These are phyloP conservation scores for Fusarium drepaniforme DNA, from an alignment of 2,329 filamentous ascomycete genomes.

Conservation along the genomic window DNA sequence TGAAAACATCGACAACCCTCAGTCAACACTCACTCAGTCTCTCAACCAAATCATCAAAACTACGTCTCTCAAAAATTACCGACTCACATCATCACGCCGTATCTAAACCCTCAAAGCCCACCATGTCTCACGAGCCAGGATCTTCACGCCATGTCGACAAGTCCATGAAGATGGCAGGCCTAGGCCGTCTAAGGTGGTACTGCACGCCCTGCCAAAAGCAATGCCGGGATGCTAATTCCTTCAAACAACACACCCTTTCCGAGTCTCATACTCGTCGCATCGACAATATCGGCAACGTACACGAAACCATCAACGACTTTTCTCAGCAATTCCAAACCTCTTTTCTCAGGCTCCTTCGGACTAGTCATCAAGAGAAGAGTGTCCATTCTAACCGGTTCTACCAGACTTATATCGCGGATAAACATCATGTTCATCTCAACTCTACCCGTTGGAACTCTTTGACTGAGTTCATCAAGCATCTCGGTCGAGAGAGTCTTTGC, in stretches of 20 bases:
- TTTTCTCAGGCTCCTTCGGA: background rate
- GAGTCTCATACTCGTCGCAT: background rate
- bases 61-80: background rate
- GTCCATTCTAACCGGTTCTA: background rate
- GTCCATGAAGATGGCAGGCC: background rate
- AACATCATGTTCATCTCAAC: background rate
- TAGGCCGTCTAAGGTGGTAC: background rate
- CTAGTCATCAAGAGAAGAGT: background rate
- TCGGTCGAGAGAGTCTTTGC: background rate
- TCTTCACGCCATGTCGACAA: background rate
- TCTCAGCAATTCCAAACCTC: background rate
- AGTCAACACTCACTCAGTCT: background rate
- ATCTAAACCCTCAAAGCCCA: background rate
- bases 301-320: background rate
- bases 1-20: background rate
- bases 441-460: background rate
- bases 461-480: background rate
- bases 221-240: background rate
- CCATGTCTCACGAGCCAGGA: background rate
- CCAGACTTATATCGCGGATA: background rate
- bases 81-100: background rate
- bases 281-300: background rate
- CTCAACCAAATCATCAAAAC: background rate
- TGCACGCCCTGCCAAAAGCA: background rate
- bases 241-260: background rate